phyloP scores from a whole-genome alignment of 495 filamentous ascomycete species.

The Daldinia vernicosa region DNA sequence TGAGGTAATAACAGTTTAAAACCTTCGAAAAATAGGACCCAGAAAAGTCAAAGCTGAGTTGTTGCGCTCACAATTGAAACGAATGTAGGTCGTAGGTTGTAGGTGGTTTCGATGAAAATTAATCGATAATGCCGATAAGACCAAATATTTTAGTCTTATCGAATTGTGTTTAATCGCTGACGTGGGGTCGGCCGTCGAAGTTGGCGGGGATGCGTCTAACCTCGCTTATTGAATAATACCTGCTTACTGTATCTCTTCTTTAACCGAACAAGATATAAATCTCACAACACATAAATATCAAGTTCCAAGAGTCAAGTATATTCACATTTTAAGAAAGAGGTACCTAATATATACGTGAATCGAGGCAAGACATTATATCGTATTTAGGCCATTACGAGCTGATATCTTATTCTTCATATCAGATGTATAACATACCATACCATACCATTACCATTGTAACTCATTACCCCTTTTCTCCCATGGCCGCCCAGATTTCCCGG shows the following conservation, averaged over 20 bases:
- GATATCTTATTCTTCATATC: constrained; percentile 39
- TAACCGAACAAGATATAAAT: not conserved
- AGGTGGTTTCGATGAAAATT: constrained; percentile 21
- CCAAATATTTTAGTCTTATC: constrained; percentile 41
- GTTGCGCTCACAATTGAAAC: not conserved
- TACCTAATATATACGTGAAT: not conserved
- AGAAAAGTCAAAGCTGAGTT: not conserved
- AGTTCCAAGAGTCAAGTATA: not conserved
- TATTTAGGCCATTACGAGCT: constrained; percentile 28
- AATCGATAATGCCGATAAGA: constrained; percentile 39
- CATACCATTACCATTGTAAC: constrained; percentile 25
- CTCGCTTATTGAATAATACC: constrained; percentile 20
- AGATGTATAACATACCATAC: constrained; percentile 28
- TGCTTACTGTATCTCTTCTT: not conserved
- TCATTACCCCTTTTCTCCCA: constrained; percentile 29
- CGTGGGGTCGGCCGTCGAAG: constrained; percentile 15
- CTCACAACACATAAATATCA: not conserved
- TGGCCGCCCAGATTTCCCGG: constrained; percentile 22
- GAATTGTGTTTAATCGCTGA: constrained; percentile 10
- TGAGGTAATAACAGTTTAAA: not conserved
- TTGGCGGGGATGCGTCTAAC: not conserved
- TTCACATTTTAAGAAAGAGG: not conserved
- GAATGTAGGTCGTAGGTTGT: not conserved
- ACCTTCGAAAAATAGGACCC: not conserved
- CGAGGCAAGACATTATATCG: constrained; percentile 10